These are phyloP conservation scores for Myriosclerotinia curreyana DNA, from an alignment of 2,329 filamentous ascomycete species.

Conservation along the genomic window DNA sequence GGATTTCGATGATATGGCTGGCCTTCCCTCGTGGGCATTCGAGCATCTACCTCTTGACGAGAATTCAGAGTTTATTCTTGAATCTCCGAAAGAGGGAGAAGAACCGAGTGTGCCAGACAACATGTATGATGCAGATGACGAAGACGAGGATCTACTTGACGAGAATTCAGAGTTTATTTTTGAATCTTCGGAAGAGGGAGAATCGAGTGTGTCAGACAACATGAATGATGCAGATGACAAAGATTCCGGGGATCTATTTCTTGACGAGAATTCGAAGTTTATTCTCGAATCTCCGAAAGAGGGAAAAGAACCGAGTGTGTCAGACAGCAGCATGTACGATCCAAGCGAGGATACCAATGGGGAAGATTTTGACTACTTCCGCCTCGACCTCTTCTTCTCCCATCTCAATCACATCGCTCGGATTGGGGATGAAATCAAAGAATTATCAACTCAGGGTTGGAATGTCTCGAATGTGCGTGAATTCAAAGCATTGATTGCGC, in stretches of 20 bases:
- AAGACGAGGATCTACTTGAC: not conserved
- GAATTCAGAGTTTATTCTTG: not conserved
- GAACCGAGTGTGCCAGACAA: not conserved
- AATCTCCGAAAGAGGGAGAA: not conserved
- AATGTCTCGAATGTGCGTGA: no score
- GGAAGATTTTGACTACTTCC: no score
- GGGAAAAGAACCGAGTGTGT: not conserved
- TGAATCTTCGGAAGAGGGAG: not conserved
- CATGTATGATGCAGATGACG: conserved; percentile 8
- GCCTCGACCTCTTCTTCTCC: no score
- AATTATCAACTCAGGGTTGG: no score
- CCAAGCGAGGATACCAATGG: no score
- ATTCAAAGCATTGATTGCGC: no score
- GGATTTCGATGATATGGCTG: not conserved
- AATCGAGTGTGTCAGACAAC: not conserved
- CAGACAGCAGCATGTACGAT: no score
- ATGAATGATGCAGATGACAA: conserved; percentile 9
- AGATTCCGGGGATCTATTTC: not conserved
- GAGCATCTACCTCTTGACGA: not conserved
- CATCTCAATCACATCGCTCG: no score
- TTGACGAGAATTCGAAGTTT: not conserved
- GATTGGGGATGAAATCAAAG: no score
- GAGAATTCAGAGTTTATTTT: not conserved
- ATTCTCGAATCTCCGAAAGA: not conserved
- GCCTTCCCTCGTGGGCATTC: not conserved